Conservation (phyloP, 345 rosid species). For the Brassica napus region DNA sequence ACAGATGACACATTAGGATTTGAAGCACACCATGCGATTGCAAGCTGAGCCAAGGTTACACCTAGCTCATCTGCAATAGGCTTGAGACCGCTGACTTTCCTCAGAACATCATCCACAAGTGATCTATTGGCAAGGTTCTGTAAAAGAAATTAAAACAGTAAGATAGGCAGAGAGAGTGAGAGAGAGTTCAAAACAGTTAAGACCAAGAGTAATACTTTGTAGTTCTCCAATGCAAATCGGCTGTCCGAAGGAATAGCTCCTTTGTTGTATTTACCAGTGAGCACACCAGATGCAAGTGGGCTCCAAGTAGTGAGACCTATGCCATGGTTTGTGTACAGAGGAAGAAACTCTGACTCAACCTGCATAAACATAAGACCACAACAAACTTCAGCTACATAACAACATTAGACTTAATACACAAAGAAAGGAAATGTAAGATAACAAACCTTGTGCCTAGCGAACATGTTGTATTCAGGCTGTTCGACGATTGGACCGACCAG, state of each 20-base stretch:
- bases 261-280: constrained; percentile 92
- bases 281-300: constrained; percentile 97
- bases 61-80: constrained; percentile 99
- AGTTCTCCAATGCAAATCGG: constrained; percentile 91
- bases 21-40: constrained; percentile 98
- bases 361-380: constrained; percentile 25
- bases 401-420: not conserved
- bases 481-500: constrained; percentile 95
- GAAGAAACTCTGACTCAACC: constrained; percentile 93
- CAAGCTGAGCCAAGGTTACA: constrained; percentile 89
- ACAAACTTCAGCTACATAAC: not conserved
- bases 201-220: constrained; percentile 51
- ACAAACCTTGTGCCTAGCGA: constrained; percentile 85
- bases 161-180: not conserved
- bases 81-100: constrained; percentile 86
- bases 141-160: constrained; percentile 7
- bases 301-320: constrained; percentile 98
- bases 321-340: constrained; percentile 82
- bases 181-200: not conserved
- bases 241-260: constrained; percentile 88
- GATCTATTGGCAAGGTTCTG: constrained; percentile 93
- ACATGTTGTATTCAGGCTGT: constrained; percentile 90
- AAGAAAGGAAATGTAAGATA: not conserved
- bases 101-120: constrained; percentile 87
- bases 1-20: constrained; percentile 96